Percentiles rank a stretch among this genome's conserved stretches.
Conservation (phyloP, 2,329 filamentous ascomycete genomes). For the Zalaria obscura region DNA sequence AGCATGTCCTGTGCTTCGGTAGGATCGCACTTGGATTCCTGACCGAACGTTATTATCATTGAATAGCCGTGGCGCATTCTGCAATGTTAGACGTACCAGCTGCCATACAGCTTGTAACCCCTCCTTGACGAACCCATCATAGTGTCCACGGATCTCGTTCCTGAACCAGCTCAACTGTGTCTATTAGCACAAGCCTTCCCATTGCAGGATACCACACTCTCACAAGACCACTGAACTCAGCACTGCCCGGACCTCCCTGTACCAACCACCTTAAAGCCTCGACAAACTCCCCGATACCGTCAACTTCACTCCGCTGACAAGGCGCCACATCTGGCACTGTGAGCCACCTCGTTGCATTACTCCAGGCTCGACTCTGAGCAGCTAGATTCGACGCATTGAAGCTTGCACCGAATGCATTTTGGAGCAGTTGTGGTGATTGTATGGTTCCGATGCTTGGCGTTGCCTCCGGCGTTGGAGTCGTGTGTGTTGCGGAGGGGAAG, state of each 20-base stretch:
- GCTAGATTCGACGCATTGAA: slow-evolving; percentile 8
- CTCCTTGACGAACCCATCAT: slow-evolving; percentile 17
- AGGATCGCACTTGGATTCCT: too few species aligned
- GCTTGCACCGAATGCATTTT: slow-evolving; percentile 17
- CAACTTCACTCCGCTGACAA: slow-evolving; percentile 3
- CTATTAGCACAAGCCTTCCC: neutral
- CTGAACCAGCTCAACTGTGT: slow-evolving; percentile 21
- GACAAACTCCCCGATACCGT: too few species aligned
- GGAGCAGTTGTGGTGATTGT: slow-evolving; percentile 21
- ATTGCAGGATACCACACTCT: neutral
- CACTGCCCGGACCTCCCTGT: too few species aligned
- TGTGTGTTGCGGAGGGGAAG: slow-evolving; percentile 28
- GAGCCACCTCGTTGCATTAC: slow-evolving; percentile 29
- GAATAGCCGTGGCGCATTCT: too few species aligned
- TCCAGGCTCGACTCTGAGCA: slow-evolving; percentile 29
- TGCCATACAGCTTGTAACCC: slow-evolving; percentile 11
- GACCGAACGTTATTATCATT: too few species aligned
- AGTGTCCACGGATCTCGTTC: slow-evolving; percentile 28
- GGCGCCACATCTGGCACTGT: slow-evolving; percentile 13
- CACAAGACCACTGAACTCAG: too few species aligned
- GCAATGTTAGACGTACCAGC: neutral
- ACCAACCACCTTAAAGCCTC: too few species aligned
- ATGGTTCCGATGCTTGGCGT: slow-evolving; percentile 28
- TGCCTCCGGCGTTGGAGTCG: slow-evolving; percentile 28
- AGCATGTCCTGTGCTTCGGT: slow-evolving; percentile 19